These are phyloP conservation scores for Trichaptum fuscoviolaceum DNA, from an alignment of 768 basidiomycete genomes.

Conservation along the genomic window DNA sequence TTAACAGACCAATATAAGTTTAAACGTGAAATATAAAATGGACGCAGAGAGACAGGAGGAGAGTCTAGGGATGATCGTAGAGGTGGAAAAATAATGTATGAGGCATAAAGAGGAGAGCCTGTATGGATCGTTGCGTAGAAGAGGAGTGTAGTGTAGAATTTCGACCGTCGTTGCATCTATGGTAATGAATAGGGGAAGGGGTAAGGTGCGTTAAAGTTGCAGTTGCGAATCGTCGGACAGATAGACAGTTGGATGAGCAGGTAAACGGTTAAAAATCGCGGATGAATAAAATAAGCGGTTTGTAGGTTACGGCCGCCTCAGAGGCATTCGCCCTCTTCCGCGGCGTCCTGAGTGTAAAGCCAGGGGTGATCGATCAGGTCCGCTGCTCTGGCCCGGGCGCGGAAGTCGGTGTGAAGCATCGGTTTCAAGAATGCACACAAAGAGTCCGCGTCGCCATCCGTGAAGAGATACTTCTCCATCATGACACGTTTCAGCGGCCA, in stretches of 20 bases:
- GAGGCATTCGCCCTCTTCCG: slow-evolving; percentile 25
- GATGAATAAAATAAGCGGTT: slow-evolving; percentile 1
- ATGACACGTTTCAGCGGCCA: slow-evolving; percentile 84
- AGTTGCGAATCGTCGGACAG: slow-evolving; percentile 2
- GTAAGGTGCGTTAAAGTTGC: background rate
- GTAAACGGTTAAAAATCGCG: background rate
- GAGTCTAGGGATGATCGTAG: background rate
- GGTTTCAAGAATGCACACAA: slow-evolving; percentile 68
- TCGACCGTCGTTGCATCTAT: background rate
- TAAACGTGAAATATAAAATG: background rate
- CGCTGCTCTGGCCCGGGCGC: slow-evolving; percentile 60
- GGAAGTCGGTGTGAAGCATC: slow-evolving; percentile 70
- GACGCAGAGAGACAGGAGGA: background rate
- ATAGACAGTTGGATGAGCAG: background rate
- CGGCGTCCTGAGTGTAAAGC: slow-evolving; percentile 41
- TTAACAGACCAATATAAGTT: background rate
- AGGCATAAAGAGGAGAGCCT: background rate
- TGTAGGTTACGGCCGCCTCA: slow-evolving; percentile 12
- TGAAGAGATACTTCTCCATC: slow-evolving; percentile 82
- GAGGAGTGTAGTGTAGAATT: slow-evolving; percentile 2
- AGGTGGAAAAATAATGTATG: background rate
- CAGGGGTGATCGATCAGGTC: slow-evolving; percentile 75
- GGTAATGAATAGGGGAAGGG: background rate
- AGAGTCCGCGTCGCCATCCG: slow-evolving; percentile 47
- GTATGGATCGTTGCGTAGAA: slow-evolving; percentile 3